Conservation (phyloP, 1,139 yeast species). For the Wickerhamiella pararugosa region DNA sequence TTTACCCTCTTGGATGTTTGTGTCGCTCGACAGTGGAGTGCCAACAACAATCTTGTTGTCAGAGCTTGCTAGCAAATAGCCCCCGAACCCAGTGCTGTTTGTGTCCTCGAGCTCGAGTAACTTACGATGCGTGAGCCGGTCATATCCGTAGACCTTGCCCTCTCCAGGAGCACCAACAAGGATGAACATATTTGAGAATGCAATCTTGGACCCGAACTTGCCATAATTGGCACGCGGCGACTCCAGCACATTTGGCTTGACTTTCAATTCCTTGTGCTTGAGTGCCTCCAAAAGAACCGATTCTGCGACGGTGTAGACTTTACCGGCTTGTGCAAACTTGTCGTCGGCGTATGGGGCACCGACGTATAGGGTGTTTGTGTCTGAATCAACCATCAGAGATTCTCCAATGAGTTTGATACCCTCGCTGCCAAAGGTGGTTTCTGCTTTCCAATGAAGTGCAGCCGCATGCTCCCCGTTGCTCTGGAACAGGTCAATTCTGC, state of each 20-base stretch:
- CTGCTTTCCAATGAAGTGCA: slow-evolving; percentile 13
- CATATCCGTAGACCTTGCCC: slow-evolving; percentile 19
- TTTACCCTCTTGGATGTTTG: slow-evolving; percentile 11
- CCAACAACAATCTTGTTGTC: slow-evolving; percentile 20
- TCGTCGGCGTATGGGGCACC: slow-evolving; percentile 31
- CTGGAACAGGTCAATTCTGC: slow-evolving; percentile 20
- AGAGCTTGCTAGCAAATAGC: slow-evolving; percentile 16
- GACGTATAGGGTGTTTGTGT: slow-evolving; percentile 27
- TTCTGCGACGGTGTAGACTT: slow-evolving; percentile 29
- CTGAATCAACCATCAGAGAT: slow-evolving; percentile 21
- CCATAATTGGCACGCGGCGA: slow-evolving; percentile 11
- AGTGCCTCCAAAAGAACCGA: slow-evolving; percentile 13
- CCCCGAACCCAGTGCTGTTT: slow-evolving; percentile 19
- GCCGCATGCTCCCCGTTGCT: slow-evolving; percentile 16
- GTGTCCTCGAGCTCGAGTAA: slow-evolving; percentile 12
- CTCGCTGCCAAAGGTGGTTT: slow-evolving; percentile 22
- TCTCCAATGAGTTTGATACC: slow-evolving; percentile 30
- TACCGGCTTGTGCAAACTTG: slow-evolving; percentile 29
- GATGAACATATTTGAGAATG: slow-evolving; percentile 13
- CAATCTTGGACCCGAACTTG: slow-evolving; percentile 19
- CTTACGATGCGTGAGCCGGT: slow-evolving; percentile 10
- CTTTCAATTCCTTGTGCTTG: slow-evolving; percentile 6
- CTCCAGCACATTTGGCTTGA: slow-evolving; percentile 17
- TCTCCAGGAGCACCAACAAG: slow-evolving; percentile 23
- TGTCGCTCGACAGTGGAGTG: slow-evolving; percentile 9